phyloP scores from a whole-genome alignment of 371 early-diverging fungal species.

The Mucor piriformis region DNA sequence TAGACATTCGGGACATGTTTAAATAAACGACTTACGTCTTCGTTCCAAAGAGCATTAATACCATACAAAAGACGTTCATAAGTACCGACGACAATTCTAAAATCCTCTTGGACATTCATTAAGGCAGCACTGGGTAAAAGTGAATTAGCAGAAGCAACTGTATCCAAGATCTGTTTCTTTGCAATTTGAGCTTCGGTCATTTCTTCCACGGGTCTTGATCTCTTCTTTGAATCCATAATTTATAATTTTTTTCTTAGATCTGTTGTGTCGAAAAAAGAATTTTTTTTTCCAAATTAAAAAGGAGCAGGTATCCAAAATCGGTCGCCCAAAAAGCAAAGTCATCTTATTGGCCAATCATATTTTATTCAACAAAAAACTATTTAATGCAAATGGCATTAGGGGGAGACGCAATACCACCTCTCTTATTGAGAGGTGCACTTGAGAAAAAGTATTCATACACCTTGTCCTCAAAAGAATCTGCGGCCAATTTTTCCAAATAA shows the following conservation, averaged over 20 bases:
- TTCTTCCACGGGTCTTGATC: slow-evolving; percentile 21
- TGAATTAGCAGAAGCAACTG: slow-evolving; percentile 12
- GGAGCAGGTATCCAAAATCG: background rate
- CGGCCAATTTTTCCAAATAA: slow-evolving; percentile 41
- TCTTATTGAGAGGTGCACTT: slow-evolving; percentile 47
- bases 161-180: slow-evolving; percentile 29
- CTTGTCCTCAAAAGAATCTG: slow-evolving; percentile 40
- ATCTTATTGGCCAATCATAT: background rate
- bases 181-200: slow-evolving; percentile 16
- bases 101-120: slow-evolving; percentile 43
- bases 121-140: slow-evolving; percentile 24
- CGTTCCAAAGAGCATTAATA: slow-evolving; percentile 68
- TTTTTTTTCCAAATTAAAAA: background rate
- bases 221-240: slow-evolving; percentile 22
- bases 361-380: slow-evolving; percentile 18
- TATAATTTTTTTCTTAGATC: background rate
- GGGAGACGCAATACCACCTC: slow-evolving; percentile 44
- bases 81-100: slow-evolving; percentile 85
- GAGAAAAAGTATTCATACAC: slow-evolving; percentile 44
- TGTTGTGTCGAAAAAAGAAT: slow-evolving; percentile 4
- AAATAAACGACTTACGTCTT: slow-evolving; percentile 10
- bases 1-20: too few relatives aligned
- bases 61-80: slow-evolving; percentile 97
- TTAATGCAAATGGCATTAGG: slow-evolving; percentile 52
- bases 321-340: background rate